Base-by-base conservation (phyloP, 192 early-diverging fungal genomes). In the Coemansia pectinata region DNA sequence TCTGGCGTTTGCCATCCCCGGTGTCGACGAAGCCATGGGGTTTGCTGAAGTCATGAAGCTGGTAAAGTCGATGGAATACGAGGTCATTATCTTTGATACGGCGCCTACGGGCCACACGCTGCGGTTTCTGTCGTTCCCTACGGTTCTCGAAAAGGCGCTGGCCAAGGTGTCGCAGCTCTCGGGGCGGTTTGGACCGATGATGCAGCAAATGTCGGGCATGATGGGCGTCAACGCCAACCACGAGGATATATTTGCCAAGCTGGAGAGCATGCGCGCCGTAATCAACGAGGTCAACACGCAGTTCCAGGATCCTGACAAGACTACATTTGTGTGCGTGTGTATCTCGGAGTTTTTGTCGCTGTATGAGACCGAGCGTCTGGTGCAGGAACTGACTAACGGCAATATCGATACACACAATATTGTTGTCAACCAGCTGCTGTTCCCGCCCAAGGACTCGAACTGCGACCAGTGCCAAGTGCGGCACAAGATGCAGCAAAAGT, bases 31-130 rank as follows among this genome's bases (percentile, higher is more conserved):
- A 83, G 98, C 98, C 23, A 99, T 99, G 96, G 95, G 95, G 48
- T 99, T 99, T 86, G 96, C 96, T n/a, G 98, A 99, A 76, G 98
- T 99, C 15, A 99, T 99, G 98, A 99, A 99, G 90, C 90, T 98
- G 67, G 98, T 98, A 44, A 96, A 99, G 84, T 94, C 94, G 63
- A 99, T 99, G 96, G 95, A 98, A 65, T 99, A 99, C 85, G 93
- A 92, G 64, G 91, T 92, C 38, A 95, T 99, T 62, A 96, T 99
- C 53, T 99, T 99, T 86, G 98, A 99, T 85, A 99, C 98, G 25
- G 98, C 98, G 5, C 98, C 98, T 6, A 99, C 98, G 5, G 98
- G 98, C 19, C 98, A 99, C 70, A 99, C 98, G 11, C 91, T 99
- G 63, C 95, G 98, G 45, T 99, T 99, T 86, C 85, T 99, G 59